Evolutionary conservation across 768 basidiomycete species (phyloP), one percentile per base, ranked within the genome.

Genomic region (Chiua virens): DNA sequence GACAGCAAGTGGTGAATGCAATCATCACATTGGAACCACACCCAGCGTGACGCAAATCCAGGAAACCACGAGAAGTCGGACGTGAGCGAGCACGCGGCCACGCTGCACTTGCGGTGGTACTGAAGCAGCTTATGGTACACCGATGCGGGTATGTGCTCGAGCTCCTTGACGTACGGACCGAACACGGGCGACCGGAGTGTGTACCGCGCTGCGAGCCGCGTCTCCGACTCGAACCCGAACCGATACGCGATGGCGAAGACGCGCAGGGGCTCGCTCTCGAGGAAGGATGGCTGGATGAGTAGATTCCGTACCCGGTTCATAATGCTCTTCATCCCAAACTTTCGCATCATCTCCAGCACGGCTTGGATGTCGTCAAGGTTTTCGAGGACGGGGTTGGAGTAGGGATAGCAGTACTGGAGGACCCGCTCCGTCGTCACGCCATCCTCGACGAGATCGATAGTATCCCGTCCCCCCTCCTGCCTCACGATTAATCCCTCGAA

Each of bases 241-340:
- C 68, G 70, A 48, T 68, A 65, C 21, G 73, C 72, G 50, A 76
- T 67, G 38, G 75, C 73, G 43, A 72, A 76, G 14, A 70, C 63
- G 22, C 72, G 69, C 10, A 76, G 32, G 1, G 75, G 67, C 30
- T 69, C 67, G 43, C 55, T 34, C 4, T 71, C 61, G 3, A 67
- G 44, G 49, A 68, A 59, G 8, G 52, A 37, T 2, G 66, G 64
- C 42, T 60, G 52, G 23, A 60, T 49, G 3, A 75, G 64, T 20
- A 62, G 52, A 17, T 55, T 47, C 42, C 62, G 66, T 36, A 74
- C 63, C 17, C 63, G 59, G 36, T 59, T 54, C 53, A 66, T 62
- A 48, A 69, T 48, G 4, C 62, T 63, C 40, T 58, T 62, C 70
- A 76, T 73, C 45, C 63, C 66, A 50, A 76, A 76, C 56, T 75